These are phyloP conservation scores for Forsythia viridissima DNA, from an alignment of 257 asterid genomes.

Conservation along the genomic window DNA sequence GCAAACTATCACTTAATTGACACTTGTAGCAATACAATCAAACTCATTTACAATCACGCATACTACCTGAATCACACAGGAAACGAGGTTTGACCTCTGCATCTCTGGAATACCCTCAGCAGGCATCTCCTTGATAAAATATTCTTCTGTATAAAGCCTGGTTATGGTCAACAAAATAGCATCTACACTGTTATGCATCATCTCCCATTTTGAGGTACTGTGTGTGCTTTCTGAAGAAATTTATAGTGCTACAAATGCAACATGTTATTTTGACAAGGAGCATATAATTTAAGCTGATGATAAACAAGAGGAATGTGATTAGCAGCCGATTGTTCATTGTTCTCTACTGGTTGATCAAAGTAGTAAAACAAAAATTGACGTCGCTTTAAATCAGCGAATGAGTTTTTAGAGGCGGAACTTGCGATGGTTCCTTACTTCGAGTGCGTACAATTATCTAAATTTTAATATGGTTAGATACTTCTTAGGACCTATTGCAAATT, in stretches of 20 bases:
- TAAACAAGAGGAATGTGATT: not conserved
- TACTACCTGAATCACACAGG: constrained; percentile 86
- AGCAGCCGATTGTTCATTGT: not conserved
- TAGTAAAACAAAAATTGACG: too few species aligned
- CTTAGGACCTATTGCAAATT: too few species aligned
- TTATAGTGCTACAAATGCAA: not conserved
- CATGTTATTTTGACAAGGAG: not conserved
- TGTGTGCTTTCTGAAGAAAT: not conserved
- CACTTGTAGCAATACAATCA: not conserved
- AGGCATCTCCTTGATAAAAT: constrained; percentile 78
- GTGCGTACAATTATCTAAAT: too few species aligned
- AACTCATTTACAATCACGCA: constrained; percentile 4
- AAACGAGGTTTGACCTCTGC: constrained; percentile 91
- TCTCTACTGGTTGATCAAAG: not conserved
- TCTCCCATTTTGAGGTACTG: not conserved
- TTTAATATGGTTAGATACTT: too few species aligned
- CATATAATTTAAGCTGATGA: not conserved
- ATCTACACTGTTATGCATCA: not conserved
- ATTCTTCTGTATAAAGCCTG: constrained; percentile 95
- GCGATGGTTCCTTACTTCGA: too few species aligned
- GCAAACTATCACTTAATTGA: constrained; percentile 1
- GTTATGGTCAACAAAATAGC: constrained; percentile 22
- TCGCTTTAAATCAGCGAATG: not conserved
- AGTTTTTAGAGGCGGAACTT: not conserved
- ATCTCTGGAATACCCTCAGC: constrained; percentile 88